Conservation (phyloP, 108 stramenopile genomes). For the Hondaea fermentalgiana region DNA sequence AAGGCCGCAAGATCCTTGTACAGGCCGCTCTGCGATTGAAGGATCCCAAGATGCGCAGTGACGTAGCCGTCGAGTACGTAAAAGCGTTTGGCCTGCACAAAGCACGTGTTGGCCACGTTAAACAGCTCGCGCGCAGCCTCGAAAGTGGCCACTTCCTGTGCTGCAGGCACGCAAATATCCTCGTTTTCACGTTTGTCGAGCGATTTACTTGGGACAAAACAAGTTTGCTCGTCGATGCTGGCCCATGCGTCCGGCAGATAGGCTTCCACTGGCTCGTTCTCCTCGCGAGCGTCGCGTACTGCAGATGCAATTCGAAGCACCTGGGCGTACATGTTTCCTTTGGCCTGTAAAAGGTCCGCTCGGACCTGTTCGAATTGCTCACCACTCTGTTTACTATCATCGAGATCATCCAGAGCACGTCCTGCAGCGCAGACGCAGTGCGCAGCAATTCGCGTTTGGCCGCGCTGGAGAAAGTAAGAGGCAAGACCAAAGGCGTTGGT, state of each 20-base stretch:
- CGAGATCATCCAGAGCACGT: background rate
- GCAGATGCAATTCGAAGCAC: background rate
- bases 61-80: background rate
- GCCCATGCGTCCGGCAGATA: background rate
- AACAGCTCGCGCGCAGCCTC: background rate
- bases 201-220: background rate
- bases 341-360: background rate
- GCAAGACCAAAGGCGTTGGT: background rate
- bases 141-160: background rate
- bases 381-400: background rate
- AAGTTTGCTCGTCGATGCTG: background rate
- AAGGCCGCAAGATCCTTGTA: background rate
- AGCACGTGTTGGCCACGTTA: background rate
- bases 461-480: background rate
- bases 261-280: background rate
- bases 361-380: background rate
- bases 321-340: background rate
- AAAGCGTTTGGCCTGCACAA: background rate
- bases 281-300: background rate
- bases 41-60: background rate
- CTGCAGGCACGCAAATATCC: background rate
- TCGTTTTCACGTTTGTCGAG: background rate
- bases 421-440: background rate
- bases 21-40: background rate
- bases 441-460: background rate